Evolutionary conservation across 2,329 filamentous ascomycete genomes (phyloP).

Genomic region (Grosmannia serpens): DNA sequence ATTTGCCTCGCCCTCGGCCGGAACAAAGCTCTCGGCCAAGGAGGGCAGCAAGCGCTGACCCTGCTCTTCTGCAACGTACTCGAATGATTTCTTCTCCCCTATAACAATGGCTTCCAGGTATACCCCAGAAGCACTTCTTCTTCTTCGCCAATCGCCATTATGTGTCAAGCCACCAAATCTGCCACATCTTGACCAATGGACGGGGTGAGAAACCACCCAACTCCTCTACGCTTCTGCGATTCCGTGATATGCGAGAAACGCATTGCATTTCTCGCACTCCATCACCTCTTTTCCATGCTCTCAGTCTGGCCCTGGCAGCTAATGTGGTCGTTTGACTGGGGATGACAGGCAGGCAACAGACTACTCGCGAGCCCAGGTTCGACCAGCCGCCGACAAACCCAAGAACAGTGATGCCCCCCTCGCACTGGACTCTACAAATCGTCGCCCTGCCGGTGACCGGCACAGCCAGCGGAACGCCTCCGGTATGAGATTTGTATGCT

Average conservation of each 20-base stretch:
- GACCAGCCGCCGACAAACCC: slow-evolving; percentile 32
- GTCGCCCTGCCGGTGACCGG: slow-evolving; percentile 40
- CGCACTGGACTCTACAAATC: slow-evolving; percentile 38
- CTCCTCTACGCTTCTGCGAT: neutral
- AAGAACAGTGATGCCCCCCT: slow-evolving; percentile 31
- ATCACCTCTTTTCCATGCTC: neutral
- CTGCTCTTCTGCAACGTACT: neutral
- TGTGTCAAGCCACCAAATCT: slow-evolving; percentile 69
- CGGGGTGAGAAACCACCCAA: slow-evolving; percentile 60
- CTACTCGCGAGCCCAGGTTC: slow-evolving; percentile 20
- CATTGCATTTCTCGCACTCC: slow-evolving; percentile 2
- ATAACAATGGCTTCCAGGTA: slow-evolving; percentile 51
- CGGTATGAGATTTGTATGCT: slow-evolving; percentile 31
- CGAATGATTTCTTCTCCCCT: slow-evolving; percentile 1
- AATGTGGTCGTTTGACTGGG: neutral
- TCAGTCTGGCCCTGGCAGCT: neutral
- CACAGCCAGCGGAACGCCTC: slow-evolving; percentile 43
- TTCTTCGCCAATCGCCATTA: slow-evolving; percentile 70
- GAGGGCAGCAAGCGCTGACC: neutral
- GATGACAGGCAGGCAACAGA: slow-evolving; percentile 6
- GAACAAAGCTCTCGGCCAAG: neutral
- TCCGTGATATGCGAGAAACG: too few relatives aligned
- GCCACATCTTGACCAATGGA: slow-evolving; percentile 86
- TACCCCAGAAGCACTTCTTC: slow-evolving; percentile 62
- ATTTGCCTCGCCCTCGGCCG: neutral